Evolutionary conservation across 164 flowering plant genomes (phyloP).

Genomic region (Vitis amurensis): DNA sequence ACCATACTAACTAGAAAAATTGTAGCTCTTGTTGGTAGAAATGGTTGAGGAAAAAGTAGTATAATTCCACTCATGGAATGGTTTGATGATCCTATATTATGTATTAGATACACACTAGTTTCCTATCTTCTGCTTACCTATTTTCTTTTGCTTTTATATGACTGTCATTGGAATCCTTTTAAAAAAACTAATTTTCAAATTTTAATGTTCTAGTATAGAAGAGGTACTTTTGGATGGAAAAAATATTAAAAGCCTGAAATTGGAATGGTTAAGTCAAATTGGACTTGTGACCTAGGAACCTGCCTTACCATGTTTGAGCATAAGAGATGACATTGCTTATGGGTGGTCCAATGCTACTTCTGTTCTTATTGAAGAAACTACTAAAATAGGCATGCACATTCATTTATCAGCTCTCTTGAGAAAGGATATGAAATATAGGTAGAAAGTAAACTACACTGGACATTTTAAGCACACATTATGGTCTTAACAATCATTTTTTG

Average conservation of each 20-base stretch:
- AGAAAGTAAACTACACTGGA: neutral
- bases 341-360: slow-evolving; percentile 66
- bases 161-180: neutral
- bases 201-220: slow-evolving; percentile 51
- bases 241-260: slow-evolving; percentile 77
- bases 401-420: slow-evolving; percentile 89
- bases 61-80: slow-evolving; percentile 98
- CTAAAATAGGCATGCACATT: slow-evolving; percentile 94
- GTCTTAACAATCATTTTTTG: neutral
- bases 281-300: slow-evolving; percentile 98
- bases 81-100: slow-evolving; percentile 97
- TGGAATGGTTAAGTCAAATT: slow-evolving; percentile 88
- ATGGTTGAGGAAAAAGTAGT: slow-evolving; percentile 98
- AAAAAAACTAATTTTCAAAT: neutral
- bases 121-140: neutral
- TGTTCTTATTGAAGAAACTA: slow-evolving; percentile 97
- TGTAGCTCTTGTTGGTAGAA: slow-evolving; percentile 97
- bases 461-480: neutral
- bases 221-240: slow-evolving; percentile 97
- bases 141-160: neutral
- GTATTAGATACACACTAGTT: slow-evolving; percentile 27
- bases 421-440: slow-evolving; percentile 95
- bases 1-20: slow-evolving; percentile 91
- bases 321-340: slow-evolving; percentile 92
- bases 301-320: slow-evolving; percentile 90